A percentile compares a stretch with the other conserved stretches of the same genome.
These are phyloP conservation scores for Ochromonadaceae sp. DNA, from an alignment of 352 stramenopile genomes.

Conservation along the genomic window DNA sequence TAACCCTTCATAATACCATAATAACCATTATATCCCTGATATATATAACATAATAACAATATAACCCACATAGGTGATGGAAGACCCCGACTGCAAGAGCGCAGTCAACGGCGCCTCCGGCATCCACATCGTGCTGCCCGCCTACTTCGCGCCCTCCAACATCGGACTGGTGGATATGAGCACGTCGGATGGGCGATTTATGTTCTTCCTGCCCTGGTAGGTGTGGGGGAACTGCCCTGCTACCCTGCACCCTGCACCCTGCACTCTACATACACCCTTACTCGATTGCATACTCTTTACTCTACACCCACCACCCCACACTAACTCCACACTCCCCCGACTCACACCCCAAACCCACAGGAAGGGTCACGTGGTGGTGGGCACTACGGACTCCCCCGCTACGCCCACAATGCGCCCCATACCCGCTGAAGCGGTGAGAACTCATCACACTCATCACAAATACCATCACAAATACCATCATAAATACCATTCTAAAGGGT, in stretches of 20 bases:
- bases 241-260: no score
- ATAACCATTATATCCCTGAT: neutral
- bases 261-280: no score
- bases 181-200: constrained; percentile 72
- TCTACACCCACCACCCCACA: no score
- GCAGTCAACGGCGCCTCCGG: constrained; percentile 79
- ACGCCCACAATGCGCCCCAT: constrained; percentile 83
- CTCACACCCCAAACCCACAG: no score
- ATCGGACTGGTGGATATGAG: constrained; percentile 91
- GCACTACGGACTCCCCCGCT: constrained; percentile 76
- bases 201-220: constrained; percentile 92
- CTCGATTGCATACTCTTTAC: no score
- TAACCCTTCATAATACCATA: neutral
- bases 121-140: constrained; percentile 81
- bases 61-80: constrained; percentile 68
- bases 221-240: no score
- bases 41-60: constrained; percentile 1
- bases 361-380: constrained; percentile 68
- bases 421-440: constrained; percentile 69
- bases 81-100: constrained; percentile 61
- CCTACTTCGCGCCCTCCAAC: constrained; percentile 78
- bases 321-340: no score
- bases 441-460: constrained; percentile 86
- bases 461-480: constrained; percentile 34
- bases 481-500: constrained; percentile 20